Evolutionary conservation across 2,329 filamentous ascomycete genomes (phyloP), one percentile per base, ranked within the genome.

Genomic region (Myriosclerotinia curreyana): DNA sequence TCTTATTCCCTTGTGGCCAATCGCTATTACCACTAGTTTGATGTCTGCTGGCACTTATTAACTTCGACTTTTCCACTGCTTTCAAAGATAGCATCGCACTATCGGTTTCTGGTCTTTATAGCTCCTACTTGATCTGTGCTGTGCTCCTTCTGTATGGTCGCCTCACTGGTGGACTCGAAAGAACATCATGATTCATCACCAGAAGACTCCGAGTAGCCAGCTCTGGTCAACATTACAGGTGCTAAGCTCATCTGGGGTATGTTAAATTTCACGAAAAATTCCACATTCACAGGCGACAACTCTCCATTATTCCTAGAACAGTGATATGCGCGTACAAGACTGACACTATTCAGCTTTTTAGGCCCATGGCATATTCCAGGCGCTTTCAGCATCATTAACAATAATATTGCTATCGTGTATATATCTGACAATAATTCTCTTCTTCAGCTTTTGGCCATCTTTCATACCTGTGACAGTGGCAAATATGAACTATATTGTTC

Each of bases 61-160:
- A 79, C 71, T 78, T 82, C 64, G 81, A 79, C 44, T 81, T 77
- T 11, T 71, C 76, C 1, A 77, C 77, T 1, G 82, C 80, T 5
- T 81, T 83, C 70, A 81, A 82, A 79, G 61, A 77, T 83, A 62
- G 76, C n/a, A n/a, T 79, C 15, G 82, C 80, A 2, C 74, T 84
- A 8, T 50, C 55, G 11, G 52, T 67, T 20, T 40, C 59, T 8
- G 58, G 62, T 20, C 54, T 67, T 9, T 67, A 63, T 17, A 53
- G 36, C 9, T 65, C 59, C 9, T 65, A 67, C 22, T 28, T 67
- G 1, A 63, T 67, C 36, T 60, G 48, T 15, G 55, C 53, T 1
- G 31, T 56, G 5, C 63, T 67, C 3, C 14, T 67, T n/a, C 22
- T 66, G 8, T 67, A 61, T n/a, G 53, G 60, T 28, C 62, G 65